Percentiles rank a stretch among this genome's conserved stretches.
phyloP scores from a whole-genome alignment of 1,284 basidiomycete genomes.

The Phellinidium pouzarii region DNA sequence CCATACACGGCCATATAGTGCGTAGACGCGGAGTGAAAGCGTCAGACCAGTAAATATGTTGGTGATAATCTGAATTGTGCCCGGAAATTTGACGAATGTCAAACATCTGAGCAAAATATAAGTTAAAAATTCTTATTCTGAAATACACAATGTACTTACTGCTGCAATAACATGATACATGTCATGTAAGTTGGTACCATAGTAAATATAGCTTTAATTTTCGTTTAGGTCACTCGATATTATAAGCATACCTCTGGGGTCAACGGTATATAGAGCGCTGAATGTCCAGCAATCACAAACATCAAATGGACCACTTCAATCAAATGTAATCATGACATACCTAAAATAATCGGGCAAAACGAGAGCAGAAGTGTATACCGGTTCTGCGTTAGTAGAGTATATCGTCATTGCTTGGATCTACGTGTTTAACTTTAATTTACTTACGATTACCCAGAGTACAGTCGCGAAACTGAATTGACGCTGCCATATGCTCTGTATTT shows the following conservation, averaged over 20 bases:
- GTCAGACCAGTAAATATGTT: slow-evolving; percentile 7
- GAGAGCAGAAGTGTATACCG: slow-evolving; percentile 6
- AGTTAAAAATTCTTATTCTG: not conserved
- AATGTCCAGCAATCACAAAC: not conserved
- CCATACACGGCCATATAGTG: not conserved
- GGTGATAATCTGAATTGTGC: slow-evolving; percentile 5
- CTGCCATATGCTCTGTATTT: slow-evolving; percentile 1
- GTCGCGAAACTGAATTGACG: not conserved
- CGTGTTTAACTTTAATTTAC: not conserved
- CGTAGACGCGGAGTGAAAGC: slow-evolving; percentile 5
- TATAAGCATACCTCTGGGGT: not conserved
- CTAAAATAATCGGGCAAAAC: not conserved
- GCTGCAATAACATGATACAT: not conserved
- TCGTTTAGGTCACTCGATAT: too few species aligned
- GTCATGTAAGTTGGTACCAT: not conserved
- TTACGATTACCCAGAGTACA: slow-evolving; percentile 4
- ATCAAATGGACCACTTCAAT: too few species aligned
- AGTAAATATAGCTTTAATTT: too few species aligned
- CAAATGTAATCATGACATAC: not conserved
- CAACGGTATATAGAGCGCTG: not conserved
- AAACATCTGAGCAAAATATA: not conserved
- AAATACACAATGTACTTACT: not conserved
- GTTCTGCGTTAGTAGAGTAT: not conserved
- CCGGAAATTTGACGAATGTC: slow-evolving; percentile 8
- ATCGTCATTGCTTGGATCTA: not conserved